These are phyloP conservation scores for Huntiella abstrusa DNA, from an alignment of 2,329 filamentous ascomycete species.

Conservation along the genomic window DNA sequence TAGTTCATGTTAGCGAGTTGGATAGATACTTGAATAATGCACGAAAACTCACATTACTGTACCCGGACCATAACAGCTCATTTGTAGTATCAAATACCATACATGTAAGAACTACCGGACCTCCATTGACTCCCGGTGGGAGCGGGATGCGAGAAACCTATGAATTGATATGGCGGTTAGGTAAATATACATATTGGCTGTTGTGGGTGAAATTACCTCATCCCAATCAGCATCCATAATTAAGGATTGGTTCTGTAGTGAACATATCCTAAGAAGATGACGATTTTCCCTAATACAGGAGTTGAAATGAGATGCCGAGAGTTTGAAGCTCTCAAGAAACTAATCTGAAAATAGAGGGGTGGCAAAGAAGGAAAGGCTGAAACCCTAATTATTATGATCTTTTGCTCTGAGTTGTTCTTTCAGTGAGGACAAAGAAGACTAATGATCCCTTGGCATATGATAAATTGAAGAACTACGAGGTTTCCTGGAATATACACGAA, in stretches of 20 bases:
- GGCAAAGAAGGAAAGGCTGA: too few species aligned
- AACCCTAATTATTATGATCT: too few species aligned
- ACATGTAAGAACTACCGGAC: slow-evolving; percentile 54
- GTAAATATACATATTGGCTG: background rate
- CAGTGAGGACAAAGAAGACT: too few species aligned
- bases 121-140: slow-evolving; percentile 52
- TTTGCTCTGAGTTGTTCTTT: too few species aligned
- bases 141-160: slow-evolving; percentile 68
- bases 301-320: too few species aligned
- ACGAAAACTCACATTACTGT: slow-evolving; percentile 19
- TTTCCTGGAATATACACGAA: too few species aligned
- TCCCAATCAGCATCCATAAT: slow-evolving; percentile 51
- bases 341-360: too few species aligned
- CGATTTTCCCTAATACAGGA: too few species aligned
- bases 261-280: too few species aligned
- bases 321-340: too few species aligned
- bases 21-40: background rate
- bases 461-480: too few species aligned
- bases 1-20: slow-evolving; percentile 20
- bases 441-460: too few species aligned
- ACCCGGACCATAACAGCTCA: slow-evolving; percentile 85
- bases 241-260: background rate
- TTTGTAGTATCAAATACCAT: slow-evolving; percentile 78
- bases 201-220: slow-evolving; percentile 30
- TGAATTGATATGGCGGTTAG: background rate